Evolutionary conservation across 1,284 basidiomycete species (phyloP).

Genomic region (Tilletia horrida): DNA sequence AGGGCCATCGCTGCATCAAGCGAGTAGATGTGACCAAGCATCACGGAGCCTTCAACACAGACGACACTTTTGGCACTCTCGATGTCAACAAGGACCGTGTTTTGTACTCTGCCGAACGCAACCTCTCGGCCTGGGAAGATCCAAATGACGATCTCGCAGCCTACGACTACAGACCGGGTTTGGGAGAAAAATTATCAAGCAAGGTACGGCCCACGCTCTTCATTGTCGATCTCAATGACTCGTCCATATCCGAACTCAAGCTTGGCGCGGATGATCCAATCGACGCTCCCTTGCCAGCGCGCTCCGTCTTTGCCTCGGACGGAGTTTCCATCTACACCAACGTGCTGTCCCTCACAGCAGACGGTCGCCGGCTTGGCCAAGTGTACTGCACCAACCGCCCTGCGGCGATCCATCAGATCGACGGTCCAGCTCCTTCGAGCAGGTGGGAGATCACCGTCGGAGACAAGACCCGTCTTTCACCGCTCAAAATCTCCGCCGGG

Average conservation of each 20-base stretch:
- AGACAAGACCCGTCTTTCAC: slow-evolving; percentile 63
- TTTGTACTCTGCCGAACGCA: slow-evolving; percentile 60
- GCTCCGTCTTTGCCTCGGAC: slow-evolving; percentile 61
- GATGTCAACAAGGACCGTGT: slow-evolving; percentile 51
- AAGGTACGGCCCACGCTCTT: not conserved
- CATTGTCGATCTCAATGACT: not conserved
- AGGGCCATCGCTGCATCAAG: slow-evolving; percentile 57
- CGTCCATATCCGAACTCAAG: slow-evolving; percentile 12
- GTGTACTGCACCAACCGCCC: slow-evolving; percentile 67
- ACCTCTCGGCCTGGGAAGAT: slow-evolving; percentile 25
- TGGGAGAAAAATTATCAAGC: slow-evolving; percentile 24
- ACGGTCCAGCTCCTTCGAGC: not conserved
- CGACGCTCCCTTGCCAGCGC: slow-evolving; percentile 59
- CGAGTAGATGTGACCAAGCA: slow-evolving; percentile 63
- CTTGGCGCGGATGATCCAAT: not conserved
- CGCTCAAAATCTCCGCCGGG: slow-evolving; percentile 58
- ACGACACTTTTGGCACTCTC: slow-evolving; percentile 59
- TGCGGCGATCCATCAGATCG: slow-evolving; percentile 61
- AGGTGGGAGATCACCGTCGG: slow-evolving; percentile 55
- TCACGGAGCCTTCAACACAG: slow-evolving; percentile 65
- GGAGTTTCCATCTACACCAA: slow-evolving; percentile 61
- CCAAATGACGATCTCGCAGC: slow-evolving; percentile 22
- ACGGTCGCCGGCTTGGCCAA: slow-evolving; percentile 64
- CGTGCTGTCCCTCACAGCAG: slow-evolving; percentile 63
- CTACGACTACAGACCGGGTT: slow-evolving; percentile 30